These are phyloP conservation scores for Sisymbrium irio DNA, from an alignment of 345 rosid species.

Conservation along the genomic window DNA sequence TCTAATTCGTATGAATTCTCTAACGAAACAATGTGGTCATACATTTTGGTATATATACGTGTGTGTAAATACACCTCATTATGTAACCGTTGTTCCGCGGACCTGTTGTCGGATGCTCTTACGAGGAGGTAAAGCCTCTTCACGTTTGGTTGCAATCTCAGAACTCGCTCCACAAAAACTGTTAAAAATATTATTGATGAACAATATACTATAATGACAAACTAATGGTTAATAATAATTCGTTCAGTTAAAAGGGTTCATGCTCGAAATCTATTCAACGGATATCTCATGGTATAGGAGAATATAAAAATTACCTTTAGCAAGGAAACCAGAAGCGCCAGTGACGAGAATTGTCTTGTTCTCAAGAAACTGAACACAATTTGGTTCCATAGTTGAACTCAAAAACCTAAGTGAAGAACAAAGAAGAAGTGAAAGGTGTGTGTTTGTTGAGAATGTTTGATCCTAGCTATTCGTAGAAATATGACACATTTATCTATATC, in stretches of 20 bases:
- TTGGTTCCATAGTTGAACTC: background rate
- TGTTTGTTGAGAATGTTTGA: background rate
- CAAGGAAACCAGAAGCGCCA: background rate
- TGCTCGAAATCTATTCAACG: background rate
- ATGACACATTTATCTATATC: background rate
- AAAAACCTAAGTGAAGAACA: background rate
- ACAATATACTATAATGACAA: background rate
- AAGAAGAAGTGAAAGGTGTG: background rate
- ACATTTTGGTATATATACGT: background rate
- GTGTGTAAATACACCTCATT: slow-evolving; percentile 13
- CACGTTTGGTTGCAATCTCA: slow-evolving; percentile 22
- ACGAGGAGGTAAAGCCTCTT: slow-evolving; percentile 21
- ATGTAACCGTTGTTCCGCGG: slow-evolving; percentile 10
- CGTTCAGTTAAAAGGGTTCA: background rate
- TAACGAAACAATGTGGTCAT: background rate
- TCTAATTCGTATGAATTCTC: background rate
- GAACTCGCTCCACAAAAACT: slow-evolving; percentile 18
- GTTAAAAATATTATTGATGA: background rate
- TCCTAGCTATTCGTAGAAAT: background rate
- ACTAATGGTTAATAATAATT: background rate
- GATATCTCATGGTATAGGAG: background rate
- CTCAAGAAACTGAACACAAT: background rate
- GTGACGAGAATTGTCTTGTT: background rate
- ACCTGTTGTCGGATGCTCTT: slow-evolving; percentile 15
- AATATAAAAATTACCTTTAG: background rate